Conservation (phyloP, 257 asterid species). For the Solanum medicagineum region DNA sequence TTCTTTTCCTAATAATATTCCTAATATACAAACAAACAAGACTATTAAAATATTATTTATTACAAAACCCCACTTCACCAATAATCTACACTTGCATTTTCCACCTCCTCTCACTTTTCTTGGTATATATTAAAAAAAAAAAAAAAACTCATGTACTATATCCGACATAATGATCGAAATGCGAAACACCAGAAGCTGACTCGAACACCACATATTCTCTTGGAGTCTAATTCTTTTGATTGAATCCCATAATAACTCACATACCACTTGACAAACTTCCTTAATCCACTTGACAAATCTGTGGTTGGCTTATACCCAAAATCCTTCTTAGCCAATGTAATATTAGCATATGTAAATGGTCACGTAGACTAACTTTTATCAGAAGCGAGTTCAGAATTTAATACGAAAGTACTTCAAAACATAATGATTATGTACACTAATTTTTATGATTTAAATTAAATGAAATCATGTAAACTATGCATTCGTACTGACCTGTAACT, state of each 20-base stretch:
- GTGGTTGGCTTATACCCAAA: slow-evolving; percentile 87
- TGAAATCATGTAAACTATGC: no score
- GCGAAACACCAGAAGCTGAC: rapidly evolving
- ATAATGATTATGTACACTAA: no score
- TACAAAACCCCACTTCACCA: background rate
- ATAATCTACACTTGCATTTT: background rate
- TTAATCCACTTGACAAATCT: slow-evolving; percentile 62
- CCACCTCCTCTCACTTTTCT: background rate
- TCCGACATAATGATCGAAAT: background rate
- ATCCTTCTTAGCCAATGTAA: slow-evolving; percentile 67
- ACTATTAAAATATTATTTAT: background rate
- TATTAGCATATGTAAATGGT: slow-evolving; percentile 90
- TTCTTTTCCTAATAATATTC: background rate
- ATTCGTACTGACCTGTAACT: slow-evolving; percentile 54
- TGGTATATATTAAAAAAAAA: background rate
- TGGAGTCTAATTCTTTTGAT: slow-evolving; percentile 31
- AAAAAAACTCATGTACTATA: background rate
- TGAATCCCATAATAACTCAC: slow-evolving; percentile 70
- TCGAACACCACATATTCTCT: slow-evolving; percentile 1
- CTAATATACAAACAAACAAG: background rate
- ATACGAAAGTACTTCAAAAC: no score
- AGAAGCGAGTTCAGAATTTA: no score
- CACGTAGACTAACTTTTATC: no score
- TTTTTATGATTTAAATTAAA: no score
- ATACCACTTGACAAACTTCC: slow-evolving; percentile 91